phyloP scores from a whole-genome alignment of 129 eudicot genomes.

The Helianthus annuus region DNA sequence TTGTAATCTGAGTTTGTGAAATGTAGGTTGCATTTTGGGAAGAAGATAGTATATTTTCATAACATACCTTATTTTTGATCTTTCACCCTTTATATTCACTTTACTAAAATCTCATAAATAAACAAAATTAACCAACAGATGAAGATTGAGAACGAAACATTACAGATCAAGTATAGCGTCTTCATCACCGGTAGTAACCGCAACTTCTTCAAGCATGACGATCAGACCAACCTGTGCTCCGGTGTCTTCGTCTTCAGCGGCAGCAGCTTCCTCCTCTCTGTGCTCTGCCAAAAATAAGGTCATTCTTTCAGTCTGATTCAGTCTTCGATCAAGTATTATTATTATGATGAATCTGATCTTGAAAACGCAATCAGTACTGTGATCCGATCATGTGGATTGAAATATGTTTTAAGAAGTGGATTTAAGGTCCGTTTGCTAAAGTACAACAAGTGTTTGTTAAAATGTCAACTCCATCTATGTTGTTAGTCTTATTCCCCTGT shows the following conservation, averaged over 20 bases:
- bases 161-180: conserved; percentile 62
- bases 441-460: not conserved
- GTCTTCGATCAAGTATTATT: not conserved
- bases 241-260: conserved; percentile 64
- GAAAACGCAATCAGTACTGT: not conserved
- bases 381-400: conserved; percentile 18
- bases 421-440: too few relatives aligned
- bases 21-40: too few relatives aligned
- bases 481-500: too few relatives aligned
- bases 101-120: not conserved
- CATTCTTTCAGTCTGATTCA: not conserved
- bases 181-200: conserved; percentile 68
- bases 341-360: conserved; percentile 15
- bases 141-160: not conserved
- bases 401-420: not conserved
- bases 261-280: conserved; percentile 38
- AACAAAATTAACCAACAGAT: not conserved
- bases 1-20: too few relatives aligned
- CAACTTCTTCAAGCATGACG: conserved; percentile 59
- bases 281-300: conserved; percentile 29
- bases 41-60: too few relatives aligned
- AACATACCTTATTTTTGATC: too few relatives aligned
- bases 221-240: conserved; percentile 68
- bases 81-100: not conserved
- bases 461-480: not conserved